A percentile compares a stretch with the other conserved stretches of the same genome.
phyloP scores from a whole-genome alignment of 176 grass and related monocot genomes.

The Saccharum spontaneum region DNA sequence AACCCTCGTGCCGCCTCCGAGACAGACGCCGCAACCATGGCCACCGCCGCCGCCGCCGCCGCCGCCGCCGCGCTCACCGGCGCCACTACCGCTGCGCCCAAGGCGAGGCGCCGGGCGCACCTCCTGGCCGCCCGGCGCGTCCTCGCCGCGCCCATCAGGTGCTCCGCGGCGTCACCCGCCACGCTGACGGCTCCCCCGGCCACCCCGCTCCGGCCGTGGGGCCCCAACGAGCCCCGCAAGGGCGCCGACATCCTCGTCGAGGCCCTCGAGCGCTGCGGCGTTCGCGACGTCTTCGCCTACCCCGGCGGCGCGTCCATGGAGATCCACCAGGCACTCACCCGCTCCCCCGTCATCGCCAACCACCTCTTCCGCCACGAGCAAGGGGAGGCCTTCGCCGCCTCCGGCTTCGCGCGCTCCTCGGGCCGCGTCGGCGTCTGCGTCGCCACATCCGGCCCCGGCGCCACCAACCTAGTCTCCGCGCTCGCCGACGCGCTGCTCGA shows the following conservation, averaged over 20 bases:
- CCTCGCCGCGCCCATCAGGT: slow-evolving; percentile 53
- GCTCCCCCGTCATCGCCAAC: slow-evolving; percentile 79
- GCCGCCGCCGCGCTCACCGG: slow-evolving; percentile 1
- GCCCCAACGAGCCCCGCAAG: slow-evolving; percentile 68
- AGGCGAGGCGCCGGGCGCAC: not conserved
- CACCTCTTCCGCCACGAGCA: slow-evolving; percentile 97
- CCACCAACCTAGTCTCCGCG: slow-evolving; percentile 95
- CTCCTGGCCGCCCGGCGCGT: not conserved
- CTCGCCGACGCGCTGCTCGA: slow-evolving; percentile 96
- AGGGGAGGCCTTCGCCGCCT: slow-evolving; percentile 87
- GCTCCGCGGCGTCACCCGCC: slow-evolving; percentile 51
- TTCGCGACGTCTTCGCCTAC: slow-evolving; percentile 88
- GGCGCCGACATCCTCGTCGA: slow-evolving; percentile 96
- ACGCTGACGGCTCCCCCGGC: slow-evolving; percentile 25
- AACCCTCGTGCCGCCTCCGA: slow-evolving; percentile 40
- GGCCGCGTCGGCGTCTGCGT: slow-evolving; percentile 83
- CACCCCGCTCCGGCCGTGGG: slow-evolving; percentile 53
- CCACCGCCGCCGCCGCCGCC: slow-evolving; percentile 27
- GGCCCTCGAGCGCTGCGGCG: slow-evolving; percentile 82
- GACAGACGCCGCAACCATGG: slow-evolving; percentile 38
- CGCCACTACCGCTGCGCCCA: slow-evolving; percentile 4
- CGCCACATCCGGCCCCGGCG: slow-evolving; percentile 92
- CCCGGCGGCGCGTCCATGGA: slow-evolving; percentile 98
- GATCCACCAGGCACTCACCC: slow-evolving; percentile 99
- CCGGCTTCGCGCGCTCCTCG: slow-evolving; percentile 78